Percentiles rank a stretch among this genome's conserved stretches.
These are phyloP conservation scores for Talaromyces thailandensis DNA, from an alignment of 495 filamentous ascomycete species.

Conservation along the genomic window DNA sequence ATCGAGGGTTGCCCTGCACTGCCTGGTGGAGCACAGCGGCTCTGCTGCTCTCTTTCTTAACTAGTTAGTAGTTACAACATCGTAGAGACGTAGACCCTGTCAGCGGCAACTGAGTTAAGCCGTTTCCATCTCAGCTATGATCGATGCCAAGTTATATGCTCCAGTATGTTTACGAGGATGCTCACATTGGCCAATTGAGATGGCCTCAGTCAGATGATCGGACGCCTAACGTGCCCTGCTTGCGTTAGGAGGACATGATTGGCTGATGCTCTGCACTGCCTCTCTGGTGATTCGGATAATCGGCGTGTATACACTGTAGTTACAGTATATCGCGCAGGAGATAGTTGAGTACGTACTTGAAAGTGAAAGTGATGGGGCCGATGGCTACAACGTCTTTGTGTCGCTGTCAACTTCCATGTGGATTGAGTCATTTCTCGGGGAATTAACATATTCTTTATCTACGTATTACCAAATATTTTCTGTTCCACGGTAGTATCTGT, in stretches of 20 bases:
- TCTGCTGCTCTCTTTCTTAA: not conserved
- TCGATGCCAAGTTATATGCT: not conserved
- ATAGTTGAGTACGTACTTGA: no score
- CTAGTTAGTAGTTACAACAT: no score
- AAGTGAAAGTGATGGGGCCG: not conserved
- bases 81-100: no score
- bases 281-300: not conserved
- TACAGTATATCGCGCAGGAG: no score
- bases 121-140: not conserved
- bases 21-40: not conserved
- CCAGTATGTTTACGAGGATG: not conserved
- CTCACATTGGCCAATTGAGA: not conserved
- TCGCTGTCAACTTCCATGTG: no score
- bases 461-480: not conserved
- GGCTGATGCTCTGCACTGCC: not conserved
- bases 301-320: not conserved
- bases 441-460: not conserved
- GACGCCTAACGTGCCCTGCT: not conserved
- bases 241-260: not conserved
- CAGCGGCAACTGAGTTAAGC: no score
- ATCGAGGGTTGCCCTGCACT: not conserved
- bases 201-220: not conserved
- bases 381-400: not conserved
- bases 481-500: not conserved
- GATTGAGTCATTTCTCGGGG: not conserved